Evolutionary conservation across 192 early-diverging fungal species (phyloP), one percentile per base, ranked within the genome.

Genomic region (Coemansia sp.): DNA sequence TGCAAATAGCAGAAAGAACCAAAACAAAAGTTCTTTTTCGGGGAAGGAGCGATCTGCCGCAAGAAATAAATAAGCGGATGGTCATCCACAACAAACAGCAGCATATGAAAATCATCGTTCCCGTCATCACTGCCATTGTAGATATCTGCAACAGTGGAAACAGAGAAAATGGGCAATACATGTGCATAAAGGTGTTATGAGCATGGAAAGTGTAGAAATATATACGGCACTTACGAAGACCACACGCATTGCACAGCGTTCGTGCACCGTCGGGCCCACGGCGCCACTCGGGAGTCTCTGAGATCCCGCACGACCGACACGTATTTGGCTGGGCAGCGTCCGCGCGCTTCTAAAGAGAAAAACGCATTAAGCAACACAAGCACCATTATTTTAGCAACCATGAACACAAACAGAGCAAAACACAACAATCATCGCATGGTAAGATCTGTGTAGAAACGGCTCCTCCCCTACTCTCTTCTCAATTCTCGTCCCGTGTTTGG

Each of bases 231-330:
- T 86, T 86, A 91, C 90, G 91, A 49, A 93, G 85, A 15, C 95
- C 95, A 75, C 96, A 95, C 0, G 94, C 96, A 80, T 98, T 98
- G 83, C 96, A 98, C 19, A 98, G 86, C 11, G 95, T 96, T 32
- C 96, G 83, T 7, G 92, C 90, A 18, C 94, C 94, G 48, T 92
- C 90, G 18, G 95, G 95, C 9, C 96, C 95, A 15, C 96, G 90
- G 39, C 96, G 84, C 96, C 96, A 98, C 74, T 96, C 94, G 39
- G 95, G 95, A 0, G 95, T 96, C 70, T 93, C 93, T 5, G 89
- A 91, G 55, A 89, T 91, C 61, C 91, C 87, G 67, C 96, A 98
- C 10, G 88, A 89, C 36, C 88, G 87, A 63, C 90, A 91, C 13
- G 88, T 74, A 39, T 88, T 88, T 49, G 90, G 88, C 45, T 86